Conservation (phyloP, 192 early-diverging fungal genomes). For the Podila epigama region DNA sequence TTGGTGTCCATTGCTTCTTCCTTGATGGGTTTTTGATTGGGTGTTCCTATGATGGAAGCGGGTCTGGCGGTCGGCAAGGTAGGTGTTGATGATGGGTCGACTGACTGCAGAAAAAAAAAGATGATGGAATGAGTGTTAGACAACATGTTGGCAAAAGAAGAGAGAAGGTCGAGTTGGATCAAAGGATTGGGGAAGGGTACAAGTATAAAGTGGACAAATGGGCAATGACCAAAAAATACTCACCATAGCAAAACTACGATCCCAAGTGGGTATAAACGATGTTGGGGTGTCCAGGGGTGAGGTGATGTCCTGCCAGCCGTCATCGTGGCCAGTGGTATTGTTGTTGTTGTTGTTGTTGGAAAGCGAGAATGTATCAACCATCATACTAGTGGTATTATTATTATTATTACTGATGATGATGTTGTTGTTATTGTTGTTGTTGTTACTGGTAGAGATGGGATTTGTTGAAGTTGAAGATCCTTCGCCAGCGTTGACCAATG, state of each 20-base stretch:
- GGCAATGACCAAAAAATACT: neutral
- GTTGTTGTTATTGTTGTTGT: neutral
- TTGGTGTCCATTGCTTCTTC: conserved; percentile 15
- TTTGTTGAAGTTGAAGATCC: too few species aligned
- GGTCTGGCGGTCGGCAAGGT: conserved; percentile 7
- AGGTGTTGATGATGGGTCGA: conserved; percentile 22
- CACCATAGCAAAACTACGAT: conserved; percentile 25
- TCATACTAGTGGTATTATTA: neutral
- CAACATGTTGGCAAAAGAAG: neutral
- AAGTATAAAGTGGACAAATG: neutral
- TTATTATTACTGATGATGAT: neutral
- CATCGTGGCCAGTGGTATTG: conserved; percentile 11
- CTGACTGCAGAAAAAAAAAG: neutral
- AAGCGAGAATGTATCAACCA: neutral
- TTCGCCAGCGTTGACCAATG: neutral
- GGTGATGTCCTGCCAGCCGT: conserved; percentile 43
- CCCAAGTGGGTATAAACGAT: conserved; percentile 14
- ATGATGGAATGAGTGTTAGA: neutral
- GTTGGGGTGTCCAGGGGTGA: conserved; percentile 24
- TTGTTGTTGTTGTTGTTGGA: too few species aligned
- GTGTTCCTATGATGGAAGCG: conserved; percentile 5
- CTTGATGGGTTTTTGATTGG: conserved; percentile 13
- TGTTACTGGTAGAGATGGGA: neutral
- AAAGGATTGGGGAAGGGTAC: neutral
- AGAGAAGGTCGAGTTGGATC: neutral